These are phyloP conservation scores for Nemania sp. DNA, from an alignment of 2,329 filamentous ascomycete species.

Conservation along the genomic window DNA sequence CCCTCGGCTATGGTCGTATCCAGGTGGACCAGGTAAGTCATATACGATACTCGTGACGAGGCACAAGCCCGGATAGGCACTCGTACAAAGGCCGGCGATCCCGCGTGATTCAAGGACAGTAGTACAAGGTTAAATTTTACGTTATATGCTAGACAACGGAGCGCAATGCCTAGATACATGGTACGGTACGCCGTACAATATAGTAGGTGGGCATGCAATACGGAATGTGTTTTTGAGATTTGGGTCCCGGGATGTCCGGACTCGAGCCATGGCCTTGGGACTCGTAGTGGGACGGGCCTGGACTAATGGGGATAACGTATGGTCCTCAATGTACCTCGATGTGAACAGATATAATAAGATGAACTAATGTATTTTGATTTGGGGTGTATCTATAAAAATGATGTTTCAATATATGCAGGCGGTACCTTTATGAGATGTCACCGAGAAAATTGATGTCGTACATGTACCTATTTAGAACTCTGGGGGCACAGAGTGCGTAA, in stretches of 20 bases:
- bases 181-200: neutral
- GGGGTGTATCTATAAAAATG: neutral
- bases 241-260: neutral
- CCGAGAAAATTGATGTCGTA: neutral
- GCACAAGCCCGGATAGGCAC: neutral
- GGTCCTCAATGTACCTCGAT: neutral
- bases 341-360: neutral
- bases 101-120: neutral
- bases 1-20: neutral
- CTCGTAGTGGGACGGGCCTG: neutral
- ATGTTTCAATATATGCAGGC: neutral
- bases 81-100: neutral
- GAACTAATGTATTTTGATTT: neutral
- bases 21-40: neutral
- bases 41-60: neutral
- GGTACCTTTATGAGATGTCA: neutral
- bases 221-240: neutral
- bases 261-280: neutral
- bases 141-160: neutral
- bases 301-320: neutral
- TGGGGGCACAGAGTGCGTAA: too few relatives aligned
- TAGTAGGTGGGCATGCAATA: slow-evolving; percentile 13
- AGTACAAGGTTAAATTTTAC: neutral
- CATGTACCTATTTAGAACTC: too few relatives aligned
- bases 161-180: neutral